Evolutionary conservation across 2,329 filamentous ascomycete genomes (phyloP), one percentile per base, ranked within the genome.

Genomic region (Fusarium sp.): DNA sequence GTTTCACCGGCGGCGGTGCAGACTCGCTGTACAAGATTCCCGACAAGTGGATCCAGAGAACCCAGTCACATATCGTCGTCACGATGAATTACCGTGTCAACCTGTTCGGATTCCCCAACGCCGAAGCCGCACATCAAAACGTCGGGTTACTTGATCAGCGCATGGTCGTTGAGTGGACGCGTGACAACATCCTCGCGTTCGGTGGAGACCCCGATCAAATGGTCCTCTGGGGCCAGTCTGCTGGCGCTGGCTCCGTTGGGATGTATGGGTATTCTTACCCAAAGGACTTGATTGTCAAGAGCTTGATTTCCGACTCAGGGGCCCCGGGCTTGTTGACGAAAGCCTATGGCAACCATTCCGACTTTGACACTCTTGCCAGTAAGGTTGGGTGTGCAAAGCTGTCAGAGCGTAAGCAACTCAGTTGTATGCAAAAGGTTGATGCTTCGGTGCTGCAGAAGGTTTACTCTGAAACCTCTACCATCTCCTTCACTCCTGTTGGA

Each of bases 21-120:
- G 57, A 61, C 2, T 61, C 57, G 1, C 57, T 61, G 0, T 61
- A 61, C 14, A 61, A 61, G 11, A 61, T 61, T 1, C 57, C 57
- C 0, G 57, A 61, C 2, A 61, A 61, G 12, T 61, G 57, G 57
- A 61, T 61, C 0, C 46, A 61, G 11, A 52, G 17, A 4, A 61
- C 57, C n/a, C 46, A 61, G 6, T 60, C 57, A 6, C 57, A 61
- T 2, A 61, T 61, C 17, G 46, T 61, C 1, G 46, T 61, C 7
- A 61, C 56, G 0, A 61, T 61, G 57, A 61, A 61, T 28, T 61
- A 61, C 4, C 56, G 57, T 4, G 57, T 61, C 28, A 61, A 61
- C 6, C 11, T 61, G 6, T 61, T 61, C 14, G 57, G 57, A 6
- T 61, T 61, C 6, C 57, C 57, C 3, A 61, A 61, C 3, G 57